Conservation (phyloP, 2,329 filamentous ascomycete species). For the Trichoderma koningiopsis region DNA sequence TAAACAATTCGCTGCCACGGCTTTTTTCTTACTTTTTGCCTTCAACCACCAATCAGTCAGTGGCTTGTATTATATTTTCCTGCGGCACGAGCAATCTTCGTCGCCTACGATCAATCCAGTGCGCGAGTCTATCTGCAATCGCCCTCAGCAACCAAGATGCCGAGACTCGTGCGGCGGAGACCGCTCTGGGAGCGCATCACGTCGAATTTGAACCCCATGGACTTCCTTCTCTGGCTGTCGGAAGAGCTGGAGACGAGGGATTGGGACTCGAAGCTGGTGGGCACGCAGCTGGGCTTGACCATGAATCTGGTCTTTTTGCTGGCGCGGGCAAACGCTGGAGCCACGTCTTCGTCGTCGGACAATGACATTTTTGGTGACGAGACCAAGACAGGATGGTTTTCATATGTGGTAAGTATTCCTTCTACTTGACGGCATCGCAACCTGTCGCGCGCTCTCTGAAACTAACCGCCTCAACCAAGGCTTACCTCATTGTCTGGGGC, state of each 20-base stretch:
- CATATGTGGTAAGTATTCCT: constrained; percentile 50
- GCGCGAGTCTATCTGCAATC: not conserved
- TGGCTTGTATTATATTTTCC: not conserved
- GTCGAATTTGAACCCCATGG: constrained; percentile 80
- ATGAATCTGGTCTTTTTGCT: constrained; percentile 82
- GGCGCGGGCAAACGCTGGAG: constrained; percentile 74
- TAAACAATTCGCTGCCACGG: constrained; percentile 25
- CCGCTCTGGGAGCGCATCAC: constrained; percentile 80
- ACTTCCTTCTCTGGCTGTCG: constrained; percentile 86
- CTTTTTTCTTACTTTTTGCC: not conserved
- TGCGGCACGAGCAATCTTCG: not conserved
- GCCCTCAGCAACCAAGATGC: constrained; percentile 46
- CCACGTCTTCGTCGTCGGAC: constrained; percentile 42
- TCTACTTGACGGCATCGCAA: constrained; percentile 21
- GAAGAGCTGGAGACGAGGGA: constrained; percentile 91
- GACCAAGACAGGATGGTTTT: constrained; percentile 65
- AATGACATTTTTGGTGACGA: constrained; percentile 87
- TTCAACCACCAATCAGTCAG: not conserved
- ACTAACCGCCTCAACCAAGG: constrained; percentile 46
- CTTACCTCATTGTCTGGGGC: constrained; percentile 69
- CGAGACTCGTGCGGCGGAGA: constrained; percentile 78
- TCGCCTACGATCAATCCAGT: not conserved
- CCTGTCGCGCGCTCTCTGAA: constrained; percentile 10
- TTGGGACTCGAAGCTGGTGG: constrained; percentile 81
- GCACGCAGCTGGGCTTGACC: constrained; percentile 71